phyloP scores from a whole-genome alignment of 1,284 basidiomycete species.

The Sutorius eximius region DNA sequence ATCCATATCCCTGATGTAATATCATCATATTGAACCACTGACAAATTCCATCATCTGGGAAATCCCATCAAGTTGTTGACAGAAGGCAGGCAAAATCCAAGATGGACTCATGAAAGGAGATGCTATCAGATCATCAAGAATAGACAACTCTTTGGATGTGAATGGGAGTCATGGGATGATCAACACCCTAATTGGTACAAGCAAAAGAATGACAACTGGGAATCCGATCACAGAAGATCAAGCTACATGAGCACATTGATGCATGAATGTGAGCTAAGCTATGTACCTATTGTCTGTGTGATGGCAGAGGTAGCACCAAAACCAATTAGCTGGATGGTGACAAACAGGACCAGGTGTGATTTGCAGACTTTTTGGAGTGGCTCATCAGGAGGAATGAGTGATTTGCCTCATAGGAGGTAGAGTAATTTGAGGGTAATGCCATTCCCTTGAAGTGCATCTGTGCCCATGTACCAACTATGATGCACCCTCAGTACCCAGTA shows the following conservation, averaged over 20 bases:
- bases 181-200: slow-evolving; percentile 80
- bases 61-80: too few species aligned
- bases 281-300: slow-evolving; percentile 84
- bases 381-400: slow-evolving; percentile 61
- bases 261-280: not conserved
- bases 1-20: too few species aligned
- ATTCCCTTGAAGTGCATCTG: slow-evolving; percentile 78
- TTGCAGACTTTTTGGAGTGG: slow-evolving; percentile 76
- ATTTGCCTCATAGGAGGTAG: slow-evolving; percentile 78
- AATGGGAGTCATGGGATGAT: slow-evolving; percentile 81
- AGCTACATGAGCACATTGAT: slow-evolving; percentile 43
- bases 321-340: slow-evolving; percentile 78
- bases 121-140: too few species aligned
- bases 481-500: slow-evolving; percentile 1
- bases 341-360: slow-evolving; percentile 76
- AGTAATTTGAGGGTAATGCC: slow-evolving; percentile 84
- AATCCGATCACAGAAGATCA: slow-evolving; percentile 72
- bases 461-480: slow-evolving; percentile 87
- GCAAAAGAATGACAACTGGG: slow-evolving; percentile 84
- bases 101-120: too few species aligned
- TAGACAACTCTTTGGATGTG: slow-evolving; percentile 37
- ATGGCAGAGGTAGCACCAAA: slow-evolving; percentile 92
- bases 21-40: too few species aligned
- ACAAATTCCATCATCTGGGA: too few species aligned
- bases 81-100: too few species aligned